A percentile compares a stretch with the other conserved stretches of the same genome.
Conservation (phyloP, 495 filamentous ascomycete species). For the Neurospora africana region DNA sequence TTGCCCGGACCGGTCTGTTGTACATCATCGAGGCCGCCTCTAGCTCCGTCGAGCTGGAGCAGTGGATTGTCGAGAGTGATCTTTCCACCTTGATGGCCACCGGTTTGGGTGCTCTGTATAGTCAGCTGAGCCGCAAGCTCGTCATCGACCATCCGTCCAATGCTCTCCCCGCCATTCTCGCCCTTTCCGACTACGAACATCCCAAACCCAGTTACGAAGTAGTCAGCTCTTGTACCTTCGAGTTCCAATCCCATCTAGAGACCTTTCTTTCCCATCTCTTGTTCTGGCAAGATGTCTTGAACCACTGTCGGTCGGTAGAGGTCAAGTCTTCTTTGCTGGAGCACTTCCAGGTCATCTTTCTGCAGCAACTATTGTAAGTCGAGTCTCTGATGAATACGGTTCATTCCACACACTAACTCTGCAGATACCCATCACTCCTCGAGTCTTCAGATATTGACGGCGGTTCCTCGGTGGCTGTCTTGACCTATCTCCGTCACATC, state of each 20-base stretch:
- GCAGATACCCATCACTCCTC: slow-evolving; percentile 84
- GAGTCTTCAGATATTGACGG: slow-evolving; percentile 96
- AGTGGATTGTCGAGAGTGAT: slow-evolving; percentile 96
- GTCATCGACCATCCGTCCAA: slow-evolving; percentile 51
- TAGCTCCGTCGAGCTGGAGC: slow-evolving; percentile 68
- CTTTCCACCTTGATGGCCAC: slow-evolving; percentile 95
- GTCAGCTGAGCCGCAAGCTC: slow-evolving; percentile 75
- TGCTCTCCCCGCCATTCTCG: slow-evolving; percentile 68
- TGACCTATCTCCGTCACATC: slow-evolving; percentile 87
- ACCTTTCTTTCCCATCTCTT: slow-evolving; percentile 90
- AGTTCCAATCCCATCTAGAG: slow-evolving; percentile 70
- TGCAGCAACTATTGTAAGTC: slow-evolving; percentile 87
- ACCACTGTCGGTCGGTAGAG: slow-evolving; percentile 85
- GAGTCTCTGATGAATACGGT: background rate
- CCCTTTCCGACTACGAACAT: slow-evolving; percentile 71
- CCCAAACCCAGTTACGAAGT: slow-evolving; percentile 51
- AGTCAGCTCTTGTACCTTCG: slow-evolving; percentile 55
- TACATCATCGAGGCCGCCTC: slow-evolving; percentile 94
- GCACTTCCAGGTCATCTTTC: slow-evolving; percentile 93
- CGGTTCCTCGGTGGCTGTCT: slow-evolving; percentile 87
- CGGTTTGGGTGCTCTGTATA: slow-evolving; percentile 89
- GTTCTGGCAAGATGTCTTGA: slow-evolving; percentile 97
- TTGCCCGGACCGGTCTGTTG: slow-evolving; percentile 88
- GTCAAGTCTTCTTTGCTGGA: slow-evolving; percentile 87
- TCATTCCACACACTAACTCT: slow-evolving; percentile 6